These are phyloP conservation scores for Blumeria graminis DNA, from an alignment of 2,329 filamentous ascomycete species.

Conservation along the genomic window DNA sequence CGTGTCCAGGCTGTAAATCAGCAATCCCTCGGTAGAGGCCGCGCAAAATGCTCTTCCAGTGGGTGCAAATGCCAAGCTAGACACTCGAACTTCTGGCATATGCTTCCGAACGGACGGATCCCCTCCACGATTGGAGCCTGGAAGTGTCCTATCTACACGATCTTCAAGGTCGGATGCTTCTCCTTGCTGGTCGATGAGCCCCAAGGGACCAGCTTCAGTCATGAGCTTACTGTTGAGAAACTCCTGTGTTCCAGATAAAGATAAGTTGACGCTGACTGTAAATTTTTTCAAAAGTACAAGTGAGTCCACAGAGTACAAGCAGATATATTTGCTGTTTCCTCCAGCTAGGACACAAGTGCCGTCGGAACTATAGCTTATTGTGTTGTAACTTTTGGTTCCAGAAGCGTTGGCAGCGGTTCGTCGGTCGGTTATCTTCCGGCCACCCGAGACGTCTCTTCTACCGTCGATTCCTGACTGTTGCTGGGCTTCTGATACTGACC, in stretches of 20 bases:
- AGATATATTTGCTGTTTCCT: slow-evolving; percentile 97
- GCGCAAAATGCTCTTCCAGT: slow-evolving; percentile 82
- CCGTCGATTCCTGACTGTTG: slow-evolving; percentile 76
- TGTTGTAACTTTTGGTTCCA: slow-evolving; percentile 74
- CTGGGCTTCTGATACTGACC: slow-evolving; percentile 69
- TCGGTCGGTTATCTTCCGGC: slow-evolving; percentile 68
- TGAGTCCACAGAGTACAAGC: slow-evolving; percentile 81
- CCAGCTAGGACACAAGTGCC: slow-evolving; percentile 74
- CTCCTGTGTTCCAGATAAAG: slow-evolving; percentile 84
- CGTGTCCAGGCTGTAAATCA: slow-evolving; percentile 80
- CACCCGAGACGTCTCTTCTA: slow-evolving; percentile 76
- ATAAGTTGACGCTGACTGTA: slow-evolving; percentile 88
- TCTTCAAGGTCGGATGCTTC: slow-evolving; percentile 79
- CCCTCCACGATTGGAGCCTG: slow-evolving; percentile 61
- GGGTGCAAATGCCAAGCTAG: slow-evolving; percentile 66
- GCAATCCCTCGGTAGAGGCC: slow-evolving; percentile 75
- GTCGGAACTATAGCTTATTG: slow-evolving; percentile 76
- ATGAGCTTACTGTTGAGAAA: slow-evolving; percentile 82
- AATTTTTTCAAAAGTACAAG: slow-evolving; percentile 86
- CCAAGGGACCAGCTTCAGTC: slow-evolving; percentile 70
- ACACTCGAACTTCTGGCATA: slow-evolving; percentile 63
- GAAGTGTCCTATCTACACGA: slow-evolving; percentile 52
- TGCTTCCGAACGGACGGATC: slow-evolving; percentile 60
- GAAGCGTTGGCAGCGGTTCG: slow-evolving; percentile 75
- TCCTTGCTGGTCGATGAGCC: slow-evolving; percentile 65